Evolutionary conservation across 352 stramenopile species (phyloP).

Genomic region (Phytophthora citricola): DNA sequence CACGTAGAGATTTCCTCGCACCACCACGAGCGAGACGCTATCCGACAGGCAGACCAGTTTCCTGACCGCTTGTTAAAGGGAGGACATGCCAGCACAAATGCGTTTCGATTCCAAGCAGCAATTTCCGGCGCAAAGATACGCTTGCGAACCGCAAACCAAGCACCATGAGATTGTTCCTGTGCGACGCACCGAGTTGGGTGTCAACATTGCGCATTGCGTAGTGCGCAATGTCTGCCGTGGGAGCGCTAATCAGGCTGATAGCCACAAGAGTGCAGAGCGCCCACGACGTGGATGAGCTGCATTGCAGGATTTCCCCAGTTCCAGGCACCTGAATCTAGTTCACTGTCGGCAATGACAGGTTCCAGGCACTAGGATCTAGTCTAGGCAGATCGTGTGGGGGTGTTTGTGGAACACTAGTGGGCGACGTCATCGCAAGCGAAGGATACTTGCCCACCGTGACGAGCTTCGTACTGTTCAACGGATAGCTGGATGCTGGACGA

Average conservation of each 20-base stretch:
- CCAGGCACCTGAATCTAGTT: conserved; percentile 10
- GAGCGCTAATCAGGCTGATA: conserved; percentile 8
- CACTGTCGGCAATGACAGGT: not conserved
- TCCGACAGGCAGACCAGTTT: conserved; percentile 6
- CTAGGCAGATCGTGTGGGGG: not conserved
- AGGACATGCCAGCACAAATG: conserved; percentile 8
- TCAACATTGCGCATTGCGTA: conserved; percentile 5
- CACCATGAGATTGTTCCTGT: conserved; percentile 30
- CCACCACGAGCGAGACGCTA: not conserved
- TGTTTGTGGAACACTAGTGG: too few species aligned
- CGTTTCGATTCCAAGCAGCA: conserved; percentile 11
- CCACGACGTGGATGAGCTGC: not conserved
- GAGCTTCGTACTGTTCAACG: too few species aligned
- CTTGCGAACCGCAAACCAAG: conserved; percentile 15
- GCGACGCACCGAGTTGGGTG: conserved; percentile 1
- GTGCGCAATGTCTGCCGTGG: conserved; percentile 6
- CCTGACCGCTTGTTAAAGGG: conserved; percentile 20
- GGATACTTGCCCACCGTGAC: too few species aligned
- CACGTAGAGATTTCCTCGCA: not conserved
- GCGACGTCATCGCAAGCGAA: too few species aligned
- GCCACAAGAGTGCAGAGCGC: conserved; percentile 14
- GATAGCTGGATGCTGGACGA: too few species aligned
- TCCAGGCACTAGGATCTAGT: conserved; percentile 12
- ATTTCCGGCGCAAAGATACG: conserved; percentile 26
- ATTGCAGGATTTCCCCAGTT: conserved; percentile 4